Conservation (phyloP, 78 protist genomes). For the Mastigamoeba balamuthi region DNA sequence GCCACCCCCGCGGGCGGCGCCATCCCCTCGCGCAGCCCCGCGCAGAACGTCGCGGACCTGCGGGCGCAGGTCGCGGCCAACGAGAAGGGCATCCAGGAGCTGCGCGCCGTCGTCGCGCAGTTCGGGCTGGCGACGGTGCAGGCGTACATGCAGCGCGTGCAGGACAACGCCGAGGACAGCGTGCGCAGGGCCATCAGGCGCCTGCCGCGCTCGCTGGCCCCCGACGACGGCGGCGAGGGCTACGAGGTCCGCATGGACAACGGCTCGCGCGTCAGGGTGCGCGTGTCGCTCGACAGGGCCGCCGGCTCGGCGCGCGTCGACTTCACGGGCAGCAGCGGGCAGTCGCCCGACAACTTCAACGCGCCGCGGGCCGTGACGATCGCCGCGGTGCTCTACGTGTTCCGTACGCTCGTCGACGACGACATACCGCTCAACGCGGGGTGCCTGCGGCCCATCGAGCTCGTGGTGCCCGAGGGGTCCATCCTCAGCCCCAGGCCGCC, state of each 20-base stretch:
- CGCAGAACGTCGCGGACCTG: conserved; percentile 14
- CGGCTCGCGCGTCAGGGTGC: conserved; percentile 68
- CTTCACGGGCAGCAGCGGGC: conserved; percentile 66
- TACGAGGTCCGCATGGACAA: conserved; percentile 85
- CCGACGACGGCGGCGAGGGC: too few relatives aligned
- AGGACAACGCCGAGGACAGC: conserved; percentile 72
- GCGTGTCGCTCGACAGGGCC: conserved; percentile 45
- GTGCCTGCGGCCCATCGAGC: conserved; percentile 1
- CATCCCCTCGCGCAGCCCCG: not conserved
- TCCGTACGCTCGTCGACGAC: conserved; percentile 69
- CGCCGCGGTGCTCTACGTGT: conserved; percentile 77
- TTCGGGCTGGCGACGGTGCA: conserved; percentile 61
- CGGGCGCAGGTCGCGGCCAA: conserved; percentile 88
- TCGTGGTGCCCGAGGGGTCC: conserved; percentile 45
- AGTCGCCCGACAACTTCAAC: conserved; percentile 78
- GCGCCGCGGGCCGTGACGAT: conserved; percentile 73
- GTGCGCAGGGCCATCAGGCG: conserved; percentile 29
- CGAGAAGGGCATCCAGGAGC: conserved; percentile 60
- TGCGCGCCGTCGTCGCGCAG: conserved; percentile 53
- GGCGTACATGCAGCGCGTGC: conserved; percentile 85
- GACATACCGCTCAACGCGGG: conserved; percentile 89
- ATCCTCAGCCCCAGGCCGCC: conserved; percentile 51
- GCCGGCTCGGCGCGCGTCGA: conserved; percentile 62
- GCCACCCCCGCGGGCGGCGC: not conserved
- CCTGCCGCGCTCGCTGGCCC: conserved; percentile 14